These are phyloP conservation scores for Acanthamoeba rhysodes DNA, from an alignment of 208 protist genomes.

Conservation along the genomic window DNA sequence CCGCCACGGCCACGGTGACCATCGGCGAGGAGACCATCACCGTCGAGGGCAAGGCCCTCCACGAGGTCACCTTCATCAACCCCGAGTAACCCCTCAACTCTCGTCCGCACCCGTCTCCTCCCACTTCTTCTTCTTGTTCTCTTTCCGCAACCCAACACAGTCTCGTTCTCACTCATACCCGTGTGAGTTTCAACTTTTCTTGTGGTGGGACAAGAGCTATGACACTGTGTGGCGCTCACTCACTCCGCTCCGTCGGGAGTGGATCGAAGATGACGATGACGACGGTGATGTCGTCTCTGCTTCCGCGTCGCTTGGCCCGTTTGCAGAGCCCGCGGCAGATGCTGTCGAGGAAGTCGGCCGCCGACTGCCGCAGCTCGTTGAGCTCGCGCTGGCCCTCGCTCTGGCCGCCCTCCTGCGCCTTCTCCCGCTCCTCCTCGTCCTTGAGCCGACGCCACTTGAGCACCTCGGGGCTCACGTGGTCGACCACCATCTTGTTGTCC, in stretches of 20 bases:
- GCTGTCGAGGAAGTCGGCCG: conserved; percentile 39
- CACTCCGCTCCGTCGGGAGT: background rate
- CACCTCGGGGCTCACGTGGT: conserved; percentile 49
- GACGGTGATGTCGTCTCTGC: conserved; percentile 73
- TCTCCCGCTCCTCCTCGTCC: conserved; percentile 61
- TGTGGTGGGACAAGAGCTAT: background rate
- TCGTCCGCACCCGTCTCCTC: background rate
- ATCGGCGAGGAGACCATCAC: conserved; percentile 48
- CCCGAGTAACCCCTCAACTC: conserved; percentile 21
- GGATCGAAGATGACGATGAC: conserved; percentile 59
- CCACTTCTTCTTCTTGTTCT: too few species aligned
- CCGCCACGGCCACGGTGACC: conserved; percentile 63
- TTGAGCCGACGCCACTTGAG: conserved; percentile 53
- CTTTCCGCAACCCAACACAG: background rate
- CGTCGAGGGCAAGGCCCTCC: conserved; percentile 53
- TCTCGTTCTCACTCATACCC: too few species aligned
- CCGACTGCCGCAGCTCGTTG: conserved; percentile 51
- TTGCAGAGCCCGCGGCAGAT: conserved; percentile 62
- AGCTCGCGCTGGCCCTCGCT: background rate
- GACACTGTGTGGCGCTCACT: background rate
- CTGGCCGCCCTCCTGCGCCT: too few species aligned
- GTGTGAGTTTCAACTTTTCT: background rate
- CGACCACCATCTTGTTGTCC: conserved; percentile 57
- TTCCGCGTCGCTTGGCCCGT: conserved; percentile 45
- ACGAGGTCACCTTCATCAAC: conserved; percentile 75